phyloP scores from a whole-genome alignment of 495 filamentous ascomycete genomes.

The Letharia lupina region DNA sequence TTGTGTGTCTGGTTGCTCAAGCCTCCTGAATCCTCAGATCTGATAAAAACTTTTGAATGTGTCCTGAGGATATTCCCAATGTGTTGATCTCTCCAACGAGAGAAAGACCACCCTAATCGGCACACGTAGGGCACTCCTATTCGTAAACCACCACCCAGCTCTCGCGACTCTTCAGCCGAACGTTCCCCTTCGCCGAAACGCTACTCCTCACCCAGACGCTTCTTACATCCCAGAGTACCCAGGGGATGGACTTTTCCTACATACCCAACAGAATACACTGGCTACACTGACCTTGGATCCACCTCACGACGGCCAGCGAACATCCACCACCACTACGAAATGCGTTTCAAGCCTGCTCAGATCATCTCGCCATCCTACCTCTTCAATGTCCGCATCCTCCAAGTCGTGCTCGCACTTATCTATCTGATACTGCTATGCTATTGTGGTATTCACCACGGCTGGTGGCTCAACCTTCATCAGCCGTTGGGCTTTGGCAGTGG shows the following conservation, averaged over 20 bases:
- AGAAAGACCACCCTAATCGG: neutral
- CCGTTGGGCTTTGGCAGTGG: conserved; percentile 17
- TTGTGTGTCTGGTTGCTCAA: neutral
- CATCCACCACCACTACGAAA: neutral
- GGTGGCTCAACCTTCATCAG: conserved; percentile 16
- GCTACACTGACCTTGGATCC: neutral
- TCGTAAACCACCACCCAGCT: neutral
- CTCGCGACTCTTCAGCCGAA: neutral
- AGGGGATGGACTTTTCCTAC: neutral
- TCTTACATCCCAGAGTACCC: neutral
- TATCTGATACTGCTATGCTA: conserved; percentile 18
- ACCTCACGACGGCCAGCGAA: neutral
- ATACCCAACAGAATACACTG: neutral
- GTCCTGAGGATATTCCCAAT: neutral
- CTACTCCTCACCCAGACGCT: neutral
- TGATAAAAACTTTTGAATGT: neutral
- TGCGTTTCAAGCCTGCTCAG: neutral
- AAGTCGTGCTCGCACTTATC: conserved; percentile 12
- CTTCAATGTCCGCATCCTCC: conserved; percentile 11
- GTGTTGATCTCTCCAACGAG: neutral
- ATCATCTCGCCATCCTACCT: conserved; percentile 3
- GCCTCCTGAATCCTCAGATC: neutral
- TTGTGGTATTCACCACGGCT: conserved; percentile 13
- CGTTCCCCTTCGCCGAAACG: neutral
- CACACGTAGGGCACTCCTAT: neutral